Base-by-base conservation (phyloP, 106 monocot species). In the Dioscorea dumetorum region DNA sequence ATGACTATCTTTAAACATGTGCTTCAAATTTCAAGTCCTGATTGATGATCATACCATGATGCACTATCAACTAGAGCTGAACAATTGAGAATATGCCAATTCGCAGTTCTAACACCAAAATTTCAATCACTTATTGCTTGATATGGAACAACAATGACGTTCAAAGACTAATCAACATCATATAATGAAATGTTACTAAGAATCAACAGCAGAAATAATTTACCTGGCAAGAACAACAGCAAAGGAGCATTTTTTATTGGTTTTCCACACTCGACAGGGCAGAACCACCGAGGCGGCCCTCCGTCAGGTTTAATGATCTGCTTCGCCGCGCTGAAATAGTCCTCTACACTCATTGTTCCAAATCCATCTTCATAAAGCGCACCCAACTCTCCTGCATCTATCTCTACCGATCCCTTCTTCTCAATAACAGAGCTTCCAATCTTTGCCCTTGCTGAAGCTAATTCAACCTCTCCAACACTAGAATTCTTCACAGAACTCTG, bases 271-370 rank as follows among this genome's bases (percentile, higher is more conserved):
- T 94, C 94, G 8, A 87, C 69, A n/a, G 90, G 94, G 67, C 84
- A 94, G 78, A 94, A 90, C 94, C 94, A 94, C 53, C 94, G 68
- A 12, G 94, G 94, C 10, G 87, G 84, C 0, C 86, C 90, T 0
- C 84, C 87, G 22, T 94, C 94, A 23, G 69, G 61, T 67, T 24
- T 75, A 6, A 70, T 34, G 9, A 94, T 65, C 51, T 67, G 84
- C 76, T 66, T 82, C 4, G 82, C 74, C 21, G 70, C 75, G 6
- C 72, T 79, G 20, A 94, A 78, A 59, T 90, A 94, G 62, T 87
- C 90, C 82, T 84, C 82, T 32, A 90, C 90, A 21, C 77, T 80
- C 23, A 23, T 80, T 18, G 24, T 28, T 64, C 84, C 94, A 56
- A 73, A 87, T 24, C 94, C 94, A 61, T 94, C 94, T 33, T 94